A percentile compares a stretch with the other conserved stretches of the same genome.
phyloP scores from a whole-genome alignment of 352 stramenopile genomes.

The Phytophthora agathidicida region DNA sequence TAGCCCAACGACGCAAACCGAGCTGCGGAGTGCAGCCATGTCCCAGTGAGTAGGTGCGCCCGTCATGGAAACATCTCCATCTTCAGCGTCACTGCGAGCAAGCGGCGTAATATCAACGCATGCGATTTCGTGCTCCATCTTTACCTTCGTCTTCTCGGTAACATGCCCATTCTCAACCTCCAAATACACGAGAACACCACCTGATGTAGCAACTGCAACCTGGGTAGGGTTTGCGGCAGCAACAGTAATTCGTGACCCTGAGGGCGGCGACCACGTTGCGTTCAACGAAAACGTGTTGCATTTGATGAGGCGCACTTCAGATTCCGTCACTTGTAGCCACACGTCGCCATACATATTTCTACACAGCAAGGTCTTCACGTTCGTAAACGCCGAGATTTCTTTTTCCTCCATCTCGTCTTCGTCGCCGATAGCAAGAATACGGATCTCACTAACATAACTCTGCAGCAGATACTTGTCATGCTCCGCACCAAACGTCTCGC shows the following conservation, averaged over 20 bases:
- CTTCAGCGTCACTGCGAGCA: conserved; percentile 14
- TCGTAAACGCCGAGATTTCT: conserved; percentile 86
- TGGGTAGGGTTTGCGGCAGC: conserved; percentile 91
- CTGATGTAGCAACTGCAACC: conserved; percentile 91
- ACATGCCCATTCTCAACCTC: conserved; percentile 71
- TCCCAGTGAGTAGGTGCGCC: conserved; percentile 59
- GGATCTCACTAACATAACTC: conserved; percentile 96
- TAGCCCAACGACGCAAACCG: conserved; percentile 86
- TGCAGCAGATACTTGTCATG: conserved; percentile 97
- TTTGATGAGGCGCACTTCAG: conserved; percentile 89
- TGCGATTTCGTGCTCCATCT: conserved; percentile 95
- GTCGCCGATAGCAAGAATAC: conserved; percentile 93
- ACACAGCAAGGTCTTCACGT: conserved; percentile 93
- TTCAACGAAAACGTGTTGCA: conserved; percentile 65
- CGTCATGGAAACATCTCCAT: conserved; percentile 73
- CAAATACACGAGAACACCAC: conserved; percentile 92
- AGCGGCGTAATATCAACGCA: conserved; percentile 92
- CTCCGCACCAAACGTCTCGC: conserved; percentile 80
- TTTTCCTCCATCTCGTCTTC: conserved; percentile 93
- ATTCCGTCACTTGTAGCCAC: conserved; percentile 95
- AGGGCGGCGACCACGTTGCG: conserved; percentile 81
- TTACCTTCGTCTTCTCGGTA: conserved; percentile 60
- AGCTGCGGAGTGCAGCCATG: conserved; percentile 47
- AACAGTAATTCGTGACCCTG: conserved; percentile 76
- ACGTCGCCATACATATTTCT: conserved; percentile 90